These are phyloP conservation scores for Herpetospermum pedunculosum DNA, from an alignment of 306 rosid genomes.

Conservation along the genomic window DNA sequence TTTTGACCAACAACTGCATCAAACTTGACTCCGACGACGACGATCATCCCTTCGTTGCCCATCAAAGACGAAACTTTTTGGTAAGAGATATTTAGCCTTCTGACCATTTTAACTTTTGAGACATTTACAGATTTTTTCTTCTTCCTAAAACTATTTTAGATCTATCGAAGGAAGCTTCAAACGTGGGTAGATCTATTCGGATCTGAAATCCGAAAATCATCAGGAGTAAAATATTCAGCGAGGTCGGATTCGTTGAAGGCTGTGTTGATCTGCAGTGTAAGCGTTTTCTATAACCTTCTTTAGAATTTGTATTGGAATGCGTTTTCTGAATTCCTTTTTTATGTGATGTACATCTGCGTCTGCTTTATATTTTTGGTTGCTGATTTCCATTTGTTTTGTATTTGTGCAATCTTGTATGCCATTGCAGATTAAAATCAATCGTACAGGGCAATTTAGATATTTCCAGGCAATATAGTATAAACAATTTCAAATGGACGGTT, in stretches of 20 bases:
- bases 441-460: neutral
- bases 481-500: neutral
- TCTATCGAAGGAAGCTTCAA: neutral
- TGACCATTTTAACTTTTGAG: neutral
- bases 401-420: neutral
- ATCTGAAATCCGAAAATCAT: neutral
- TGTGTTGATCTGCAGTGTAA: neutral
- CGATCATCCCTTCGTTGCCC: neutral
- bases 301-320: too few species aligned
- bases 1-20: neutral
- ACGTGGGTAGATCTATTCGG: neutral
- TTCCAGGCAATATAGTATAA: neutral
- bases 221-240: neutral
- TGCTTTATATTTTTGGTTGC: neutral
- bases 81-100: neutral
- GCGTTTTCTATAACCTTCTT: neutral
- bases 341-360: neutral
- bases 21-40: neutral
- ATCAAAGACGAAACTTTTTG: neutral
- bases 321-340: neutral
- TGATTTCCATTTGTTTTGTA: neutral
- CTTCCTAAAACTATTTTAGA: neutral
- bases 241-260: neutral
- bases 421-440: neutral
- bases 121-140: neutral